Base-by-base conservation (phyloP, 176 grass and related monocot genomes). In the Eremochloa ophiuroides region DNA sequence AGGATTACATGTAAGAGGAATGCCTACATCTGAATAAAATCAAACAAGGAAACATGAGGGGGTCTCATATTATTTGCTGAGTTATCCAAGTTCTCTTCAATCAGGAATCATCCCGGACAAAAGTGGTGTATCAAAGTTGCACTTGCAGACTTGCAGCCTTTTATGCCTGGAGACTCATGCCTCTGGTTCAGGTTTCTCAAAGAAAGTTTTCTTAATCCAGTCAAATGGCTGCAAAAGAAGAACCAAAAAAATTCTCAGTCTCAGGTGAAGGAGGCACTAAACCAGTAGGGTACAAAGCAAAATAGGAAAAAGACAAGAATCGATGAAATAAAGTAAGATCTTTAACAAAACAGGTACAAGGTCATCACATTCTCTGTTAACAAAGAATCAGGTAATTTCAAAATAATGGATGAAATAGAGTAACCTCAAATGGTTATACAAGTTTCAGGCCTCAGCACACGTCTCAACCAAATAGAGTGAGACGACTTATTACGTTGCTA, bases 141-240 rank as follows among this genome's bases (percentile, higher is more conserved):
- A 53, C 17, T 25, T 25, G 25, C 26, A 29, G 26, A 28, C 27
- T 62, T 16, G 55, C 55, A 26, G 44, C 12, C 55, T 4, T 47
- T 8, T 31, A 55, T 7, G 51, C 71, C 8, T 27, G 12, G 43
- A 63, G 53, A 70, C 51, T 87, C 59, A 94, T 71, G 92, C 89
- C 66, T 91, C 92, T 72, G 84, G 80, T 84, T 91, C 79, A 0
- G 92, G 89, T 75, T 91, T 94, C 83, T 91, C 80, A 0, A 91
- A 89, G 83, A 94, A 91, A 67, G 89, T 94, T 73, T 91, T 94
- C 92, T 91, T 94, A 74, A 94, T 94, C 83, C 81, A 94, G 51
- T 66, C 92, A 43, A 94, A 94, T 80, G 92, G 92, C 92, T 94
- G 89, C 83, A 89, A 53, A 73, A 38, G 2, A 78, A 71, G 7